Base-by-base conservation (phyloP, 179 eudicot species). In the Spergularia azorica region DNA sequence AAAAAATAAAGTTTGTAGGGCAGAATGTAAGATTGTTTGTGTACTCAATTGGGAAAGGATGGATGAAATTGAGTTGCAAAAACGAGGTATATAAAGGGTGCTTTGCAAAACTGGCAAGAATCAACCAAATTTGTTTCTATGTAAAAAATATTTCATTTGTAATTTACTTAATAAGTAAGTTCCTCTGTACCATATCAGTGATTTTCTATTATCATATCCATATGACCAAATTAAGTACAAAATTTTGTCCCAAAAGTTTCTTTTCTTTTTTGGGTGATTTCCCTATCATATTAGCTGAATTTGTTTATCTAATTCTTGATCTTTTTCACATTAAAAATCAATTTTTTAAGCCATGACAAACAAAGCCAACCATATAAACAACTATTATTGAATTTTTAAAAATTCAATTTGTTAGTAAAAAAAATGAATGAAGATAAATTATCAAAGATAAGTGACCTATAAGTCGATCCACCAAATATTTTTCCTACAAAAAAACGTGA, bases 111-210 rank as follows among this genome's bases (percentile, higher is more conserved):
- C 32, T 9, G 6, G 1, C 41, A 63, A n/a, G 59, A 63, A 78
- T 78, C 81, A 56, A 15, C 46, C 48, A 1, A 56, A 72, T 78
- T 72, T 41, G 2, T 78, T 78, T 78, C 81, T 62, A 38, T 78
- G 26, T 51, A 68, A 17, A 68, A 58, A 0, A 4, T 58, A 6
- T 59, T 76, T 68, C 0, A 26, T 26, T 26, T 26, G 32, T 26
- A 26, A 26, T 26, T 26, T 26, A 26, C n/a, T 26, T 20, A 69
- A 9, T 54, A 66, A 65, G 57, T 56, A 67, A 14, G 51, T 67
- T 76, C 12, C 18, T 10, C 39, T 52, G 8, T 7, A n/a, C 62
- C 64, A 74, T n/a, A 63, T 74, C 9, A 26, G 41, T 46, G 50
- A 58, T 36, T 71, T 57, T 57, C 8, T n/a, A 6, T 67, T 68